Evolutionary conservation across 306 rosid species (phyloP).

Genomic region (Sophora flavescens): DNA sequence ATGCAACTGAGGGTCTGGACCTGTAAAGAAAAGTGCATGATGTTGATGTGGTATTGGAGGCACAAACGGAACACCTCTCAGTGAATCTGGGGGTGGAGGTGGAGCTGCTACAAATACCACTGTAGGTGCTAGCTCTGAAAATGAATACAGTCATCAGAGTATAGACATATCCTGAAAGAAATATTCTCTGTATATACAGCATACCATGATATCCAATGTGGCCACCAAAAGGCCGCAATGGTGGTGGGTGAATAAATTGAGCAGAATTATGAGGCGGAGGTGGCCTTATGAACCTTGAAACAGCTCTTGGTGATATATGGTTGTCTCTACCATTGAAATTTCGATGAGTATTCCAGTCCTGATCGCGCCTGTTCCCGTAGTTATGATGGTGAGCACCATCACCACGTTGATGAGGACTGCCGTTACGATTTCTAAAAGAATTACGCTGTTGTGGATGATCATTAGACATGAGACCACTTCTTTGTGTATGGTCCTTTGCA

Average conservation of each 20-base stretch:
- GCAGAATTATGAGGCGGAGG: conserved; percentile 63
- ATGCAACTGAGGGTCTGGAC: conserved; percentile 67
- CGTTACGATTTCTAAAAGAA: conserved; percentile 66
- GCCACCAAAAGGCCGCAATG: conserved; percentile 61
- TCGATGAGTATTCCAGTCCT: conserved; percentile 74
- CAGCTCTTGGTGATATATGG: conserved; percentile 61
- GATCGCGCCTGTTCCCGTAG: conserved; percentile 73
- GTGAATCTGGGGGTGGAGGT: conserved; percentile 57
- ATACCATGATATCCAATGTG: conserved; percentile 75
- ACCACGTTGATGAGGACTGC: conserved; percentile 74
- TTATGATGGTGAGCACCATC: conserved; percentile 74
- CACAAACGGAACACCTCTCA: conserved; percentile 63
- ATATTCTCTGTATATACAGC: conserved; percentile 31
- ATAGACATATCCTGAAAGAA: conserved; percentile 21
- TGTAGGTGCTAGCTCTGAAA: conserved; percentile 61
- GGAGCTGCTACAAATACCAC: conserved; percentile 60
- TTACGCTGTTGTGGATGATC: conserved; percentile 69
- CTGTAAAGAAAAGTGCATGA: conserved; percentile 51
- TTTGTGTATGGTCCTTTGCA: conserved; percentile 64
- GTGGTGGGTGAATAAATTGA: conserved; percentile 58
- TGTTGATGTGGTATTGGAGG: conserved; percentile 59
- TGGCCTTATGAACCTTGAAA: conserved; percentile 63
- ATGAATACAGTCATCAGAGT: conserved; percentile 42
- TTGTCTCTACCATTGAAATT: conserved; percentile 64
- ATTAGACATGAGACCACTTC: conserved; percentile 60